Evolutionary conservation across 164 flowering plant genomes (phyloP), one percentile per base, ranked within the genome.

Genomic region (Dillenia turbinata): DNA sequence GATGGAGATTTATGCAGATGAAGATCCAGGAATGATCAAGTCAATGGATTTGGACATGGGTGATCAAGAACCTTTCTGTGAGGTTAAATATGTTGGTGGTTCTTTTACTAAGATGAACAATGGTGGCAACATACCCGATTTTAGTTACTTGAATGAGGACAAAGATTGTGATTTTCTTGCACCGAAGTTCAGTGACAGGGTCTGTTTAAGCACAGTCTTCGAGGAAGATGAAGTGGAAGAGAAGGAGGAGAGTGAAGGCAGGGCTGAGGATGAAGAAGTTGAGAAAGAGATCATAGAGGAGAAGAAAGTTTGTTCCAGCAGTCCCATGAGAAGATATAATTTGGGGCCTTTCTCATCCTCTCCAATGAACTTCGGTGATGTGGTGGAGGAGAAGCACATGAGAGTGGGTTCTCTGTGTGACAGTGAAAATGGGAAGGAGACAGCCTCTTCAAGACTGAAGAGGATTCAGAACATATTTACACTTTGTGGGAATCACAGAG

Each of bases 401-500:
- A 56, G 64, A 50, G 47, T 17, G 9, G 67, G 46, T 26, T 26
- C 16, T 11, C 8, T 16, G 16, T 52, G 56, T 47, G 67, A 75
- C 12, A 49, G 49, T 3, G 75, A 71, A 47, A 64, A 59, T 67
- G 15, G 53, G 17, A 78, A 67, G 61, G 87, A 84, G 52, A 9
- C 85, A 15, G 73, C 69, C 9, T 73, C 83, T 9, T 85, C 89
- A 12, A 81, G 97, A 67, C 62, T 66, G 63, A 57, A 73, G 56
- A 77, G 93, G 67, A 91, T 94, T 33, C 93, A 94, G 51, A 91
- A 89, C 66, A 91, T 94, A 40, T 91, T 91, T 67, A 82, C 91
- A 43, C 95, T 94, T 10, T 94, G 99, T 66, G 99, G 99, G 65
- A 85, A 85, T 66, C 70, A 88, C 55, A 86, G 99, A 60, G 97